Percentiles rank a stretch among this genome's conserved stretches.
Evolutionary conservation across 2,329 filamentous ascomycete species (phyloP).

Genomic region (Camillea tinctor): DNA sequence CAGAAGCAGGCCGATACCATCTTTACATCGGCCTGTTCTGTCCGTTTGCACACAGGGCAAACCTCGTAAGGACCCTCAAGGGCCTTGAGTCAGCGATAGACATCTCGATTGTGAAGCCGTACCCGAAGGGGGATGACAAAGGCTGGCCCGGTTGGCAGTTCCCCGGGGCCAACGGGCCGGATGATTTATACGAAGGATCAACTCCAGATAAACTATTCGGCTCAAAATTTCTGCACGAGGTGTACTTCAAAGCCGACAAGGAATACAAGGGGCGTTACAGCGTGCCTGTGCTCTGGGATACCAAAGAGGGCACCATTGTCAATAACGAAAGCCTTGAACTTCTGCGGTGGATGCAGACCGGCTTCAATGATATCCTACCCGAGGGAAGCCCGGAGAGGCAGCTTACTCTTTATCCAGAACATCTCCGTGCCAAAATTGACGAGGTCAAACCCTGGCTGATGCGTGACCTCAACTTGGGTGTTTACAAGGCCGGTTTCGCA

Average conservation of each 20-base stretch:
- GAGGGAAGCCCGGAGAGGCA: constrained; percentile 34
- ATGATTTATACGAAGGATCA: constrained; percentile 55
- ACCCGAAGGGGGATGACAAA: constrained; percentile 63
- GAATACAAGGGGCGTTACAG: constrained; percentile 60
- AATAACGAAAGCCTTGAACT: constrained; percentile 62
- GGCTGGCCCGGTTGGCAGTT: constrained; percentile 66
- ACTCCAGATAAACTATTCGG: constrained; percentile 60
- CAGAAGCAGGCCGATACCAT: constrained; percentile 25
- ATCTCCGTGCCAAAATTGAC: constrained; percentile 51
- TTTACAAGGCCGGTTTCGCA: constrained; percentile 63
- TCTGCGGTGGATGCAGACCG: constrained; percentile 55
- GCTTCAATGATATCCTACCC: constrained; percentile 50
- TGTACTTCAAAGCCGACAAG: constrained; percentile 61
- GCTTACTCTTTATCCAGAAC: constrained; percentile 52
- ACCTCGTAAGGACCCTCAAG: constrained; percentile 57
- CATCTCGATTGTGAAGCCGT: constrained; percentile 60
- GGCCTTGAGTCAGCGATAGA: constrained; percentile 53
- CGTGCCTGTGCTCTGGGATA: constrained; percentile 63
- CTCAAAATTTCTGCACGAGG: constrained; percentile 57
- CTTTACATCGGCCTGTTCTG: constrained; percentile 56
- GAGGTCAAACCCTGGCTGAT: constrained; percentile 52
- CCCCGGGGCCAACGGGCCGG: constrained; percentile 37
- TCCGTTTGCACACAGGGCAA: constrained; percentile 62
- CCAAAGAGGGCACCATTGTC: constrained; percentile 52
- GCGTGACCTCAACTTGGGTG: constrained; percentile 55